These are phyloP conservation scores for Brasilioporus rufonigricans DNA, from an alignment of 768 basidiomycete genomes.

Conservation along the genomic window DNA sequence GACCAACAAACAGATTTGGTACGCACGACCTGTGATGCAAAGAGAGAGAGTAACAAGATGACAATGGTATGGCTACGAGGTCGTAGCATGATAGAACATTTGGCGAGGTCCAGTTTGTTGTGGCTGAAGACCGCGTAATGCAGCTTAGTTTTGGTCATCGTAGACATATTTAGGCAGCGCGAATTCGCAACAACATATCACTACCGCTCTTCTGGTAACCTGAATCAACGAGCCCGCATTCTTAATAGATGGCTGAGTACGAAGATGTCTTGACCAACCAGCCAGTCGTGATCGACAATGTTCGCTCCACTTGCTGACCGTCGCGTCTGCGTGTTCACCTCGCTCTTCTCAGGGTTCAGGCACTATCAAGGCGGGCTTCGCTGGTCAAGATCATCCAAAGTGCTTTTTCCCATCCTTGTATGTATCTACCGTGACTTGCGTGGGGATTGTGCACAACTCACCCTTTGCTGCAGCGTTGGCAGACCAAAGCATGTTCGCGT, in stretches of 20 bases:
- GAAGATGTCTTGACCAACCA: conserved; percentile 97
- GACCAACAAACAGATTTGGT: conserved; percentile 4
- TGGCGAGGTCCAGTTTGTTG: conserved; percentile 5
- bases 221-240: conserved; percentile 9
- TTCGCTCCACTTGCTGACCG: conserved; percentile 38
- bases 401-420: conserved; percentile 99
- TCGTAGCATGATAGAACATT: conserved; percentile 18
- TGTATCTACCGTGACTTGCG: conserved; percentile 42
- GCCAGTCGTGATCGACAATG: conserved; percentile 98
- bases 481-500: conserved; percentile 96
- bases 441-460: conserved; percentile 21
- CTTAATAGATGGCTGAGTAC: conserved; percentile 69
- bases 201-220: neutral
- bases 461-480: conserved; percentile 64
- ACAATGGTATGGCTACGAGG: conserved; percentile 7
- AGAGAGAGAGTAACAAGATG: conserved; percentile 19
- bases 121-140: conserved; percentile 14
- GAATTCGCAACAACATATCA: conserved; percentile 9
- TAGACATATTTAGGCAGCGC: neutral
- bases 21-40: conserved; percentile 27
- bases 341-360: conserved; percentile 79
- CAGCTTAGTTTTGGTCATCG: conserved; percentile 4
- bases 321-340: conserved; percentile 25
- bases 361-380: conserved; percentile 98
- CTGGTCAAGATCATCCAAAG: conserved; percentile 98